Evolutionary conservation across 768 basidiomycete species (phyloP).

Genomic region (Phylloporus sp.): DNA sequence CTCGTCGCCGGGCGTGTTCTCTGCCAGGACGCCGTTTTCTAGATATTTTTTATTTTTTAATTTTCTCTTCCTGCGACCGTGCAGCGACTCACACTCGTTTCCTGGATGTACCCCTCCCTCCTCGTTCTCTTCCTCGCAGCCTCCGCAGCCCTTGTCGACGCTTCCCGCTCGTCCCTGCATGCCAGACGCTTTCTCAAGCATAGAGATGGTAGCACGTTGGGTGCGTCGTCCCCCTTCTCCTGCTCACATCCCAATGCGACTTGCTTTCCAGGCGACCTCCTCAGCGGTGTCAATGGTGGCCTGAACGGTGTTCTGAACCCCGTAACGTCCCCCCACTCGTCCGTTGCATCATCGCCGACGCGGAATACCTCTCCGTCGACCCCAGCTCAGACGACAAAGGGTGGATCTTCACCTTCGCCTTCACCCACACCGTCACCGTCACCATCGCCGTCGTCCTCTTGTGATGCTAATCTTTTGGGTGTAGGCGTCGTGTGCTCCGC

Average conservation of each 20-base stretch:
- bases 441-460: not conserved
- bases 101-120: constrained; percentile 22
- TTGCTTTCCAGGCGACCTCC: constrained; percentile 7
- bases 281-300: not conserved
- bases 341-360: constrained; percentile 11
- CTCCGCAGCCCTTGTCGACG: constrained; percentile 25
- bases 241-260: not conserved
- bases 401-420: not conserved
- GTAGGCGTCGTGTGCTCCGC: constrained; percentile 12
- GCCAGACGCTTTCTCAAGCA: constrained; percentile 33
- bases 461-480: not conserved
- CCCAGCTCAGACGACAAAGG: not conserved
- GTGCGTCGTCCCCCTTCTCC: constrained; percentile 4
- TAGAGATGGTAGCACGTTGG: constrained; percentile 18
- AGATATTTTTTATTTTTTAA: not conserved
- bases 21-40: not conserved
- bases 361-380: constrained; percentile 1
- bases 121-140: constrained; percentile 28
- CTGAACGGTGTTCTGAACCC: constrained; percentile 11
- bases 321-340: constrained; percentile 3
- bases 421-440: not conserved
- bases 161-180: constrained; percentile 40
- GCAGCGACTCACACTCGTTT: constrained; percentile 40
- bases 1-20: constrained; percentile 5
- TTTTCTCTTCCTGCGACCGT: not conserved